Evolutionary conservation across 768 basidiomycete genomes (phyloP).

Genomic region (Ephemerocybe angulata): DNA sequence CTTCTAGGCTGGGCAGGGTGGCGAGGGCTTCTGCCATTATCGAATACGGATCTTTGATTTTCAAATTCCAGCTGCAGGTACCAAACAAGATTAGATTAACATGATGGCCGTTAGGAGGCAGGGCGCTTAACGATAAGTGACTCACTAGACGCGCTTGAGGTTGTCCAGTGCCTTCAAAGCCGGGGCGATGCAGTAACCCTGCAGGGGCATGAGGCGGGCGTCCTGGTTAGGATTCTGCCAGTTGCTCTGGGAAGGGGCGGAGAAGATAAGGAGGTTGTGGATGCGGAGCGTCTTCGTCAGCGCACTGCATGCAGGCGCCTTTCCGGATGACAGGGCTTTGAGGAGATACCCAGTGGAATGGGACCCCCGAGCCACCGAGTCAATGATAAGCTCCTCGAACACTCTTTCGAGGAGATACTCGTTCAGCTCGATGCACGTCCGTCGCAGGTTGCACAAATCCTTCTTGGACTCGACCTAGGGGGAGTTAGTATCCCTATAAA

Average conservation of each 20-base stretch:
- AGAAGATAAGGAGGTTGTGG: slow-evolving; percentile 5
- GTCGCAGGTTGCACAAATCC: background rate
- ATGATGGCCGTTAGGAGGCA: background rate
- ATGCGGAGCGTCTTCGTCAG: slow-evolving; percentile 4
- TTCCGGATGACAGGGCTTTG: background rate
- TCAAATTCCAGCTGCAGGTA: slow-evolving; percentile 5
- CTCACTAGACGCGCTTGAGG: slow-evolving; percentile 3
- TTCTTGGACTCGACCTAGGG: slow-evolving; percentile 1
- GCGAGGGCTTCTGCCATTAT: slow-evolving; percentile 7
- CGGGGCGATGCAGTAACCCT: slow-evolving; percentile 5
- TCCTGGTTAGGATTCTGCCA: slow-evolving; percentile 6
- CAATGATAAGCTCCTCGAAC: slow-evolving; percentile 6
- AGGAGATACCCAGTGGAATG: slow-evolving; percentile 2
- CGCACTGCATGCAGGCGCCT: background rate
- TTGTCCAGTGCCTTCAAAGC: slow-evolving; percentile 4
- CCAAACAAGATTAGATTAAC: too few relatives aligned
- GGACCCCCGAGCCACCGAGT: slow-evolving; percentile 4
- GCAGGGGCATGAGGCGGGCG: background rate
- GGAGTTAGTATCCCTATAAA: background rate
- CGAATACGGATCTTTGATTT: slow-evolving; percentile 5
- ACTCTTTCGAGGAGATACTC: background rate
- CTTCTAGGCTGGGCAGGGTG: background rate
- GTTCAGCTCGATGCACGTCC: background rate
- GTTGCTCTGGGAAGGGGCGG: slow-evolving; percentile 4
- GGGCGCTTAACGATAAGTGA: background rate